A percentile compares a stretch with the other conserved stretches of the same genome.
Evolutionary conservation across 768 basidiomycete species (phyloP).

Genomic region (Guyanaporus albipodus): DNA sequence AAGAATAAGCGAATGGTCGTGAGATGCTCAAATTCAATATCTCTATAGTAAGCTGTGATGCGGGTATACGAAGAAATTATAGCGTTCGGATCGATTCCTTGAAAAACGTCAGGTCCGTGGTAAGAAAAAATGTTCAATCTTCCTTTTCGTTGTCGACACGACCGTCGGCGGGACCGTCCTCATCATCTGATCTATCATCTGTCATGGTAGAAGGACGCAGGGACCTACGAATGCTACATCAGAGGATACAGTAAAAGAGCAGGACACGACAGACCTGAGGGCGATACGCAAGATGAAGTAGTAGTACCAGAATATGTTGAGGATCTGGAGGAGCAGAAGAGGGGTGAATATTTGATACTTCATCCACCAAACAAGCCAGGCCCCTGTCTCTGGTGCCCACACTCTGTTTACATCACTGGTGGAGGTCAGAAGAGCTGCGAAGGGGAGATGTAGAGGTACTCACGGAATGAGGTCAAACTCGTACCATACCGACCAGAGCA

Average conservation of each 20-base stretch:
- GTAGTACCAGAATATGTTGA: slow-evolving; percentile 94
- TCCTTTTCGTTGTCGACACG: slow-evolving; percentile 29
- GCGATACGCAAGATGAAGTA: slow-evolving; percentile 77
- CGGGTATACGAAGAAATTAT: slow-evolving; percentile 7
- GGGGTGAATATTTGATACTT: slow-evolving; percentile 76
- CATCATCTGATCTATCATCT: slow-evolving; percentile 83
- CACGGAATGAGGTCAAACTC: slow-evolving; percentile 77
- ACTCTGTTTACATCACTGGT: slow-evolving; percentile 49
- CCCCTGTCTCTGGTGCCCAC: slow-evolving; percentile 61
- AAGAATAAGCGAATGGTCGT: background rate
- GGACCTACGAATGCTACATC: slow-evolving; percentile 40
- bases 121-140: slow-evolving; percentile 19
- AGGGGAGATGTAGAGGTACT: slow-evolving; percentile 26
- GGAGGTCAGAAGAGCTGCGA: slow-evolving; percentile 1
- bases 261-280: slow-evolving; percentile 49
- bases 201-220: slow-evolving; percentile 42
- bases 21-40: background rate
- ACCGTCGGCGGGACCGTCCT: slow-evolving; percentile 43
- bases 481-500: slow-evolving; percentile 83
- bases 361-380: slow-evolving; percentile 76
- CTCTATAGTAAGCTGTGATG: slow-evolving; percentile 7
- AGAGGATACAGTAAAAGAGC: background rate
- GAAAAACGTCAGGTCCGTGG: background rate
- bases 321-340: slow-evolving; percentile 66
- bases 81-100: slow-evolving; percentile 1